phyloP scores from a whole-genome alignment of 2,329 filamentous ascomycete genomes.

The Aureobasidium uvarum region DNA sequence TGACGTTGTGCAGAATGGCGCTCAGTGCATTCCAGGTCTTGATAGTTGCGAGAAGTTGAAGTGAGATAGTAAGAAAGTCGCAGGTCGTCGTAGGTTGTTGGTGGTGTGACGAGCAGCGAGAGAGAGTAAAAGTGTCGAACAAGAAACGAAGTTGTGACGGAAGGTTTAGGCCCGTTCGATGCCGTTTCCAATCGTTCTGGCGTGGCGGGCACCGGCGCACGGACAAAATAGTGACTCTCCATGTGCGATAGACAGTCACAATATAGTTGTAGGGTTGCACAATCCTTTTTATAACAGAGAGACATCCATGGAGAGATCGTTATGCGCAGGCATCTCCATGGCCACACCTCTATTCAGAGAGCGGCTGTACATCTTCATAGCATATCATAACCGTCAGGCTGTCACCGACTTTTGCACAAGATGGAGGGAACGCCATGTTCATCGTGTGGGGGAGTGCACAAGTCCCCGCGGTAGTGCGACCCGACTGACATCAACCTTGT shows the following conservation, averaged over 20 bases:
- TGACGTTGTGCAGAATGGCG: constrained; percentile 12
- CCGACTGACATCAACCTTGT: constrained; percentile 17
- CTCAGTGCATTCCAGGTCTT: constrained; percentile 13
- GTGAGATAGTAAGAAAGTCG: background rate
- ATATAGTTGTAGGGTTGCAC: too few species aligned
- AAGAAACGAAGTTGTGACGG: background rate
- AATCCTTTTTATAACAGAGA: too few species aligned
- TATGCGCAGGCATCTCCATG: too few species aligned
- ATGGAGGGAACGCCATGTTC: background rate
- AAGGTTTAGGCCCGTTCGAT: constrained; percentile 16
- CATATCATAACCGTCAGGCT: too few species aligned
- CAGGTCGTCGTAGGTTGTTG: constrained; percentile 4
- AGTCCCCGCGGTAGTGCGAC: background rate
- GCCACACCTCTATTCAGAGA: too few species aligned
- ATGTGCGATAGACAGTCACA: too few species aligned
- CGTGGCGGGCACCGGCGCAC: background rate
- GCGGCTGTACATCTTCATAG: too few species aligned
- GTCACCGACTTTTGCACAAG: too few species aligned
- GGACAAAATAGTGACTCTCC: background rate
- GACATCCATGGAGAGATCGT: too few species aligned
- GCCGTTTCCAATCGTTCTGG: background rate
- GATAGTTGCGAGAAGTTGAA: background rate
- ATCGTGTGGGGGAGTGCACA: background rate
- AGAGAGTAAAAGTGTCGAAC: constrained; percentile 7
- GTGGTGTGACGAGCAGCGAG: background rate